Base-by-base conservation (phyloP, 805 yeast genomes). In the Saccharomycodes ludwigii region DNA sequence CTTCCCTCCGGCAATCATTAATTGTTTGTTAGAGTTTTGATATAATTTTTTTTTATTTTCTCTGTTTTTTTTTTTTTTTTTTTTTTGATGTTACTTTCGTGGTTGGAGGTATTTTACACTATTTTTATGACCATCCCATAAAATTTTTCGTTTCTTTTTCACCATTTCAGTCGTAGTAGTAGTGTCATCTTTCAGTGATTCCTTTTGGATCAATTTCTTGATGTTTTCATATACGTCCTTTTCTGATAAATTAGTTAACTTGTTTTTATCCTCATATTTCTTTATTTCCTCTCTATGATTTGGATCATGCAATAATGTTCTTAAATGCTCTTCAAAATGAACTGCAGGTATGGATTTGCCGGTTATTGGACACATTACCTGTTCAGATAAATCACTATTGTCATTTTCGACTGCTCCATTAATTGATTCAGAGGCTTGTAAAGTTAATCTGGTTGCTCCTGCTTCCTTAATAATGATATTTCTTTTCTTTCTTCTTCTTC, bases 321-420 rank as follows among this genome's bases (percentile, higher is more conserved):
- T 68, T 41, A 86, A 60, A 50, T 88, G 96, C 38, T 66, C 68
- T 37, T 71, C 77, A 47, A 79, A 83, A 39, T 76, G 60, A 25
- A 66, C 63, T 42, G 80, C 91, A 1, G 86, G 78, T 2, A 86
- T 67, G 47, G 66, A 45, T 44, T 73, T 66, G 2, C 76, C 76
- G 0, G 95, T 81, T 24, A 81, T 61, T n/a, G 95, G 95, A 48
- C 95, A 83, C 40, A 61, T 66, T 24, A 85, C 66, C 29, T 58
- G 41, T 6, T 50, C 56, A n/a, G n/a, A n/a, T 7, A 14, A 15
- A 16, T 14, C 19, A 35, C 57, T 66, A 6, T 37, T 24, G 17
- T 23, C 9, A 12, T 24, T 14, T 18, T 11, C 22, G 13, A 18
- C 17, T 17, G 23, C 18, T 27, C 3, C 31, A 30, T 7, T 21